Conservation (phyloP, 176 grass and related monocot genomes). For the Alloteropsis semialata region DNA sequence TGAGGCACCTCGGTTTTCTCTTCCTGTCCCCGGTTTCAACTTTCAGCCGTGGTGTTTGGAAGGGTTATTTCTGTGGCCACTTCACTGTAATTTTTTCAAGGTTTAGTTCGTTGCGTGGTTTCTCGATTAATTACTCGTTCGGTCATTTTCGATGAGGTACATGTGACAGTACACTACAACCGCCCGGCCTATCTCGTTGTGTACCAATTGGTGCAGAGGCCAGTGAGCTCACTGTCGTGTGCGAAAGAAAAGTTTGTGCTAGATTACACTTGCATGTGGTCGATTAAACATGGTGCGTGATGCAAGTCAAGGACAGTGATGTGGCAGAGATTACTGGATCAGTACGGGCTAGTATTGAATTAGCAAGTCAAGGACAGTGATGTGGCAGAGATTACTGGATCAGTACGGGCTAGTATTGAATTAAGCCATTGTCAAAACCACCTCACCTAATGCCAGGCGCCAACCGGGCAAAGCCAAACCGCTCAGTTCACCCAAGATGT, state of each 20-base stretch:
- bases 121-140: background rate
- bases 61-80: background rate
- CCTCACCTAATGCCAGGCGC: constrained; percentile 37
- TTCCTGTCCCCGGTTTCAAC: background rate
- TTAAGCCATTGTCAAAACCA: constrained; percentile 3
- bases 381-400: no score
- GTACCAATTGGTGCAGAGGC: background rate
- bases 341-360: background rate
- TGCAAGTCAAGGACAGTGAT: background rate
- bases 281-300: background rate
- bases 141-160: background rate
- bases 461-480: background rate
- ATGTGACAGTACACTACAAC: background rate
- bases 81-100: background rate
- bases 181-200: background rate
- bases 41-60: background rate
- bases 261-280: background rate
- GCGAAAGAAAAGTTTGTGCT: background rate
- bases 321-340: no score
- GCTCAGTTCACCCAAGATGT: constrained; percentile 22
- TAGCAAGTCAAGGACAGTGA: no score
- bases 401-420: background rate
- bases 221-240: background rate
- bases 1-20: background rate
- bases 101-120: background rate